Evolutionary conservation across 108 stramenopile genomes (phyloP).

Genomic region (Nitzschia inconspicua): DNA sequence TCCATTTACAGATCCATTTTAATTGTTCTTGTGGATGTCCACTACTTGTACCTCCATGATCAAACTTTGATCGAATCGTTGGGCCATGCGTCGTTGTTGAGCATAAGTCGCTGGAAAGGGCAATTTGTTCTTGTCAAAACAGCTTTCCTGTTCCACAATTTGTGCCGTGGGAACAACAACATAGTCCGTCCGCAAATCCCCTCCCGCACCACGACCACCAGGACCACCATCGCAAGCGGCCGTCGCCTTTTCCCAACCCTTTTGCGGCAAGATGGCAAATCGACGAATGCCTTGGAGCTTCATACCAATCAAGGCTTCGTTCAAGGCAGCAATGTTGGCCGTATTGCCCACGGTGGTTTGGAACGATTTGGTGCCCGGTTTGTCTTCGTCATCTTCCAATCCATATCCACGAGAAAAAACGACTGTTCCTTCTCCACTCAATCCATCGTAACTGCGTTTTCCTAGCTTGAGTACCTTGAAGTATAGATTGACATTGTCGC

Average conservation of each 20-base stretch:
- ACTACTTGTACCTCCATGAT: slow-evolving; percentile 85
- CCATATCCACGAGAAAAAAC: slow-evolving; percentile 76
- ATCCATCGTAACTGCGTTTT: slow-evolving; percentile 81
- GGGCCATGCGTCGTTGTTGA: slow-evolving; percentile 83
- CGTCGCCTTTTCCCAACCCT: slow-evolving; percentile 76
- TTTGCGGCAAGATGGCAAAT: slow-evolving; percentile 69
- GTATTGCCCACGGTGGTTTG: slow-evolving; percentile 44
- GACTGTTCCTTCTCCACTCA: slow-evolving; percentile 86
- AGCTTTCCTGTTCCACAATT: slow-evolving; percentile 81
- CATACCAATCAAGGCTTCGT: slow-evolving; percentile 74
- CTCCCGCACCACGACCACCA: slow-evolving; percentile 71
- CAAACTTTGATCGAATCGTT: slow-evolving; percentile 84
- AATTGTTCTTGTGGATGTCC: slow-evolving; percentile 4
- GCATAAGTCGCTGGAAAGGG: slow-evolving; percentile 82
- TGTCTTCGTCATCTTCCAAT: slow-evolving; percentile 81
- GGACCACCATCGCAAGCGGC: slow-evolving; percentile 81
- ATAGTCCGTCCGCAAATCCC: slow-evolving; percentile 67
- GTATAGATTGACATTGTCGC: slow-evolving; percentile 55
- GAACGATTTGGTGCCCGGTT: slow-evolving; percentile 59
- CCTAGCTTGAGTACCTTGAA: slow-evolving; percentile 84
- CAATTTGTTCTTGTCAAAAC: slow-evolving; percentile 73
- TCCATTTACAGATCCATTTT: too few relatives aligned
- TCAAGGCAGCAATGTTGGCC: slow-evolving; percentile 63
- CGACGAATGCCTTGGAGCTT: slow-evolving; percentile 53
- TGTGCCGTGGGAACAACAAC: slow-evolving; percentile 81